These are phyloP conservation scores for Aspergillus nidulans DNA, from an alignment of 495 filamentous ascomycete species.

Conservation along the genomic window DNA sequence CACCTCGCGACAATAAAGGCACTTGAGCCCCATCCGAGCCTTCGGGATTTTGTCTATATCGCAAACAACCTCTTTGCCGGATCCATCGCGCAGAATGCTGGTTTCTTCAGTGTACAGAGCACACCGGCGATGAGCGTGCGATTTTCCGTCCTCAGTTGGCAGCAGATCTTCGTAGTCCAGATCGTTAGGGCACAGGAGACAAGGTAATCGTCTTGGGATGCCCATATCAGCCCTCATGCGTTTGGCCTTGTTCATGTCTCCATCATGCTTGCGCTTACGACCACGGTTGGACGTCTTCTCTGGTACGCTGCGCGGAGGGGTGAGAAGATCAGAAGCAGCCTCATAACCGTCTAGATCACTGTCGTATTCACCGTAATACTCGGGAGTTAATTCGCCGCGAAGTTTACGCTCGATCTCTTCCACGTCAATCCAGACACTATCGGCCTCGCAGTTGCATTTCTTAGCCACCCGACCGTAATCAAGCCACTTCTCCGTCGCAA, in stretches of 20 bases:
- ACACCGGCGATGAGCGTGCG: constrained; percentile 79
- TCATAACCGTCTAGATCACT: constrained; percentile 62
- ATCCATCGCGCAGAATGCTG: constrained; percentile 64
- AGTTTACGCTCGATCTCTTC: constrained; percentile 91
- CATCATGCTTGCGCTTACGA: constrained; percentile 59
- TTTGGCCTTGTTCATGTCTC: constrained; percentile 61
- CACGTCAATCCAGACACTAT: constrained; percentile 98
- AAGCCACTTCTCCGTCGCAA: constrained; percentile 90
- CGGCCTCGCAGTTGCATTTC: constrained; percentile 90
- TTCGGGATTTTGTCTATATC: constrained; percentile 79
- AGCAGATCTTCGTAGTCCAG: constrained; percentile 79
- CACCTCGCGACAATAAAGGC: constrained; percentile 88
- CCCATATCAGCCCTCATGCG: constrained; percentile 68
- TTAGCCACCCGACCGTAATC: constrained; percentile 95
- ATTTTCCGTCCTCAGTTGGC: constrained; percentile 79
- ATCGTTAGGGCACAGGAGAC: constrained; percentile 89
- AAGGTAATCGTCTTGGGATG: constrained; percentile 71
- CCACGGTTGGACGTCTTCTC: constrained; percentile 56
- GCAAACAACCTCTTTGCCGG: constrained; percentile 67
- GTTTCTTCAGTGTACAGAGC: constrained; percentile 91
- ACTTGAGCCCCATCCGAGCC: constrained; percentile 84
- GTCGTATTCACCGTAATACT: constrained; percentile 75
- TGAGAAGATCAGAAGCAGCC: constrained; percentile 63
- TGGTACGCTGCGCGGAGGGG: constrained; percentile 70
- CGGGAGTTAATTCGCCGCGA: constrained; percentile 81